phyloP scores from a whole-genome alignment of 805 yeast species.

The Nakazawaea wyomingensis region DNA sequence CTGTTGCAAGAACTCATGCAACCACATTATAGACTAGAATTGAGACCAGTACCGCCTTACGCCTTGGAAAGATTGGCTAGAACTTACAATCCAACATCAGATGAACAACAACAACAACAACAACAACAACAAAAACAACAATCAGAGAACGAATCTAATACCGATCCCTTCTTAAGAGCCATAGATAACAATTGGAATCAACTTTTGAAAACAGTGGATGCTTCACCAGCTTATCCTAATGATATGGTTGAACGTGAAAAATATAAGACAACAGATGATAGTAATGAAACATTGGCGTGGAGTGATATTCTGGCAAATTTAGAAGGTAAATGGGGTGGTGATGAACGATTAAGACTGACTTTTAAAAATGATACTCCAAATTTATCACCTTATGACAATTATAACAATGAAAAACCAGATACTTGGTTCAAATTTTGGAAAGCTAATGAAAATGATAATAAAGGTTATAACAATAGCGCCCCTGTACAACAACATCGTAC shows the following conservation, averaged over 20 bases:
- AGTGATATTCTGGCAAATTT: conserved; percentile 28
- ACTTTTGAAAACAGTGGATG: conserved; percentile 19
- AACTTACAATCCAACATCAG: conserved; percentile 35
- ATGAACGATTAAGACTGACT: conserved; percentile 49
- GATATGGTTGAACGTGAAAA: conserved; percentile 22
- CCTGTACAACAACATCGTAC: conserved; percentile 34
- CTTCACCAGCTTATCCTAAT: conserved; percentile 21
- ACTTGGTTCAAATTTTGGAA: neutral
- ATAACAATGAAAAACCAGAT: conserved; percentile 8
- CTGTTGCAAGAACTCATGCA: neutral
- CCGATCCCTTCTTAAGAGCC: conserved; percentile 20
- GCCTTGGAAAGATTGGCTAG: conserved; percentile 51
- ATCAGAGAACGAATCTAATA: conserved; percentile 3
- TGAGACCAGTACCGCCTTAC: conserved; percentile 53
- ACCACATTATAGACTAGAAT: conserved; percentile 18
- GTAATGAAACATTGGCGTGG: conserved; percentile 17
- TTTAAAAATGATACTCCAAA: conserved; percentile 34
- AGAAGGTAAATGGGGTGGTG: conserved; percentile 68
- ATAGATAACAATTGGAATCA: conserved; percentile 19
- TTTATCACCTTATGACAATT: conserved; percentile 18
- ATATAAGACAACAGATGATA: neutral
- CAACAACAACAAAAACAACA: conserved; percentile 20
- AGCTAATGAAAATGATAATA: conserved; percentile 8
- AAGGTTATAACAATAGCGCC: conserved; percentile 13
- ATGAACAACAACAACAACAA: conserved; percentile 22